Evolutionary conservation across 2,329 filamentous ascomycete genomes (phyloP), one percentile per base, ranked within the genome.

Genomic region (Aspergillus sp.): DNA sequence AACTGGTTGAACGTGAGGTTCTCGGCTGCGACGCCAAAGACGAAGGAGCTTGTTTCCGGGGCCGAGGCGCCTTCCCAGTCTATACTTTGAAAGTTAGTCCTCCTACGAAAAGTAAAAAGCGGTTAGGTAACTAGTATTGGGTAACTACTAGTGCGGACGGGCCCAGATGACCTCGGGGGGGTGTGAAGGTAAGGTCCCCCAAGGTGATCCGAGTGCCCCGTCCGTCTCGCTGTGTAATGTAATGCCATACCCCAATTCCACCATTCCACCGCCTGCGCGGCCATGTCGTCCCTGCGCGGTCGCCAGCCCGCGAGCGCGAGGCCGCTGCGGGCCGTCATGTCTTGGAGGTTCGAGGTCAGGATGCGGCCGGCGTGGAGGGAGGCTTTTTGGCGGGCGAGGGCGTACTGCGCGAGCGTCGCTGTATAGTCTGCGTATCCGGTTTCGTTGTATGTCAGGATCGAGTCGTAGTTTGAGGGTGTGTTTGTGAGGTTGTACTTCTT

Each of bases 1-100:
- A 83, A 90, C 61, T 87, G 83, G 63, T 87, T 83, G 66, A 87
- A 89, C 0, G 86, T 88, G 8, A 86, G 75, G 68, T 90, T 90
- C 49, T 85, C 81, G 2, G 70, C 83, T 0, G 84, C 81, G 15
- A 82, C 77, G 0, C 84, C 85, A 61, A 85, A 89, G 19, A 85
- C 75, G 28, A 85, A 77, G 0, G 83, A 84, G 22, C 81, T 83
- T 52, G 84, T 76, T 54, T 89, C 86, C 0, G 88, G 88, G 0
- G 82, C 74, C 63, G 81, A 84, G 1, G 85, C 81, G 47, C 82
- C 81, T 66, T 90, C 88, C 77, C 83, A 90, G 62, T 89, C 85
- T 64, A n/a, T 46, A 17, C 25, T 28, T 28, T 28, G 25, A 28
- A 4, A 4, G 25, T 28, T 2, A 28, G 25, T 28, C 25, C 25